These are phyloP conservation scores for Chlorella sp. DNA, from an alignment of 139 green algal species.

Conservation along the genomic window DNA sequence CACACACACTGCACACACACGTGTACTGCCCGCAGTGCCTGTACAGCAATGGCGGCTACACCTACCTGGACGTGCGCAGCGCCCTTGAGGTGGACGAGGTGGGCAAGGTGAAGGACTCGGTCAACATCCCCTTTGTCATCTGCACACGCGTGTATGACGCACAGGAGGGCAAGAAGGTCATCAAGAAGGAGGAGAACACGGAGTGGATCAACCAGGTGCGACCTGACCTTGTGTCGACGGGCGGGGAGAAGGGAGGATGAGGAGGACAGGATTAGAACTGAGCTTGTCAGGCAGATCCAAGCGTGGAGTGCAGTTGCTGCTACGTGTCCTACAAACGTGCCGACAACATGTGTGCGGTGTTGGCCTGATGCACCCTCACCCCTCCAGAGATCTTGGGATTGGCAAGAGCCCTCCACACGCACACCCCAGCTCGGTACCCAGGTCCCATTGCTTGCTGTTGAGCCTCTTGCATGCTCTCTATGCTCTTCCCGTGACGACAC, in stretches of 20 bases:
- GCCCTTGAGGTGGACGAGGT: slow-evolving; percentile 60
- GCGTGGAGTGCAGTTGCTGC: too few relatives aligned
- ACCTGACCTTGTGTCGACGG: neutral
- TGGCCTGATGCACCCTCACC: too few relatives aligned
- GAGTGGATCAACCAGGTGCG: slow-evolving; percentile 33
- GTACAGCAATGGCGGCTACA: too few relatives aligned
- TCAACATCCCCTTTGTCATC: slow-evolving; percentile 61
- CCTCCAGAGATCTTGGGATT: too few relatives aligned
- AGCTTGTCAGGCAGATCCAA: neutral
- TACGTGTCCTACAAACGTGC: too few relatives aligned
- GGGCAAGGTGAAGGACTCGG: slow-evolving; percentile 53
- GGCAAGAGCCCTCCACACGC: too few relatives aligned
- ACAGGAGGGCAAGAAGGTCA: slow-evolving; percentile 32
- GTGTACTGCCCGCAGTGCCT: neutral
- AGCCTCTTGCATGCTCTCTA: neutral
- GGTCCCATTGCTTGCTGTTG: too few relatives aligned
- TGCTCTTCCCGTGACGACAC: neutral
- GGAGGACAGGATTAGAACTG: neutral
- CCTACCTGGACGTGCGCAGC: slow-evolving; percentile 73
- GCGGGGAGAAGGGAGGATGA: neutral
- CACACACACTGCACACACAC: too few relatives aligned
- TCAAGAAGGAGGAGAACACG: slow-evolving; percentile 43
- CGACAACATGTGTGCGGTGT: too few relatives aligned
- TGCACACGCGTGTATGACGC: slow-evolving; percentile 39
- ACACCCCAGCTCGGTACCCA: neutral